A percentile compares a stretch with the other conserved stretches of the same genome.
phyloP scores from a whole-genome alignment of 1,139 yeast species.

The Debaryomyces singareniensis region DNA sequence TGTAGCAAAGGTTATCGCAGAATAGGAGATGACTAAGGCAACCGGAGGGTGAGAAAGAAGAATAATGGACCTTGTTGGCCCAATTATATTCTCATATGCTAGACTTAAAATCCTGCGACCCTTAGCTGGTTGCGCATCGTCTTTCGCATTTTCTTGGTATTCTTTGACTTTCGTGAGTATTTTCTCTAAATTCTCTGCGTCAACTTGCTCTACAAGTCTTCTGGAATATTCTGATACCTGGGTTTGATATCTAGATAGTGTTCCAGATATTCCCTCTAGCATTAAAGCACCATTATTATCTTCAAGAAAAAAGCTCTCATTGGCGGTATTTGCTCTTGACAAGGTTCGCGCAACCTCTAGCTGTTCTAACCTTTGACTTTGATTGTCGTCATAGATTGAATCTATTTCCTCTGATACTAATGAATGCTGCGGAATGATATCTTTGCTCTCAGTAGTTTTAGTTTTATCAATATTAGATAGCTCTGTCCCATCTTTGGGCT shows the following conservation, averaged over 20 bases:
- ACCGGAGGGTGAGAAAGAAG: constrained; percentile 71
- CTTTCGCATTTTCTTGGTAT: constrained; percentile 2
- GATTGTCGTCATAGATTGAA: constrained; percentile 2
- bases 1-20: constrained; percentile 63
- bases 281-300: constrained; percentile 21
- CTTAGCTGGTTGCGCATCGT: constrained; percentile 9
- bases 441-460: constrained; percentile 3
- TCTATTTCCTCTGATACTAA: constrained; percentile 16
- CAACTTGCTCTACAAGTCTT: constrained; percentile 18
- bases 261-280: constrained; percentile 34
- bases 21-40: constrained; percentile 52
- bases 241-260: constrained; percentile 29
- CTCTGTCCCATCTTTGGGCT: background rate
- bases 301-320: constrained; percentile 3
- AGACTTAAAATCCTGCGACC: constrained; percentile 12
- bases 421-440: constrained; percentile 12
- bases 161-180: constrained; percentile 8
- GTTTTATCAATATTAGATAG: background rate
- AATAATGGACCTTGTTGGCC: constrained; percentile 47
- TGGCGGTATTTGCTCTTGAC: background rate
- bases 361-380: constrained; percentile 3
- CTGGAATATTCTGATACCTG: constrained; percentile 29
- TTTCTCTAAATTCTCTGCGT: constrained; percentile 11
- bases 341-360: too few relatives aligned
- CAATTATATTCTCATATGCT: constrained; percentile 34